A percentile compares a stretch with the other conserved stretches of the same genome.
These are phyloP conservation scores for Allomyces javanicus DNA, from an alignment of 192 early-diverging fungal species.

Conservation along the genomic window DNA sequence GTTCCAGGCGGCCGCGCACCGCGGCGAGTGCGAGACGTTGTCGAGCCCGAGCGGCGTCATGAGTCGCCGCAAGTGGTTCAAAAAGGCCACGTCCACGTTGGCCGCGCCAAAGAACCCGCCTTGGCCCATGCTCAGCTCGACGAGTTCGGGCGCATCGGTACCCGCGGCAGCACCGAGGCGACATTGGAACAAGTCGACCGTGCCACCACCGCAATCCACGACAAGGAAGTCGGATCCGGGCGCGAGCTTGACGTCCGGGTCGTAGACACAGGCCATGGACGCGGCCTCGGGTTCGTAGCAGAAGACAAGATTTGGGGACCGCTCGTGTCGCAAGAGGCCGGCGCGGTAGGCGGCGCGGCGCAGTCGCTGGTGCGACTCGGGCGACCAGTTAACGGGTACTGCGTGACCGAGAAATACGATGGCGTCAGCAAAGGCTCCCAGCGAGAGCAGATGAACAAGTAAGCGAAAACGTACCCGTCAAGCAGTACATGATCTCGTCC, in stretches of 20 bases:
- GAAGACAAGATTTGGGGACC: neutral
- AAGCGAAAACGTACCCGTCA: neutral
- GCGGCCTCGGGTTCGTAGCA: neutral
- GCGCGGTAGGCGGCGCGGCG: neutral
- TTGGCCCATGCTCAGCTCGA: neutral
- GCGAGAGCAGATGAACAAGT: neutral
- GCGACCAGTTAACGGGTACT: neutral
- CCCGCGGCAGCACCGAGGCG: neutral
- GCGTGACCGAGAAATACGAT: neutral
- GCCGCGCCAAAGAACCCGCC: neutral
- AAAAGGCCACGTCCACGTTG: neutral
- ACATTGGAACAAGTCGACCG: neutral
- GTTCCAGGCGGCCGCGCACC: neutral
- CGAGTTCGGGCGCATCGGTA: neutral
- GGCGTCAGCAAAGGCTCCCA: neutral
- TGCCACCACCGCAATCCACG: neutral
- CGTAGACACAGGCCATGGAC: neutral
- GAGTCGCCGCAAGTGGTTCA: neutral
- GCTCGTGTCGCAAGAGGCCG: neutral
- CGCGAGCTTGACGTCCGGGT: neutral
- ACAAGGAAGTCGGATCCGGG: neutral
- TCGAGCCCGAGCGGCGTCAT: no score
- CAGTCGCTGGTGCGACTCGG: neutral
- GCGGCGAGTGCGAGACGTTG: no score
- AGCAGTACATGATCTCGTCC: neutral